Conservation (phyloP, 116 monocot genomes). For the Trichopus zeylanicus region DNA sequence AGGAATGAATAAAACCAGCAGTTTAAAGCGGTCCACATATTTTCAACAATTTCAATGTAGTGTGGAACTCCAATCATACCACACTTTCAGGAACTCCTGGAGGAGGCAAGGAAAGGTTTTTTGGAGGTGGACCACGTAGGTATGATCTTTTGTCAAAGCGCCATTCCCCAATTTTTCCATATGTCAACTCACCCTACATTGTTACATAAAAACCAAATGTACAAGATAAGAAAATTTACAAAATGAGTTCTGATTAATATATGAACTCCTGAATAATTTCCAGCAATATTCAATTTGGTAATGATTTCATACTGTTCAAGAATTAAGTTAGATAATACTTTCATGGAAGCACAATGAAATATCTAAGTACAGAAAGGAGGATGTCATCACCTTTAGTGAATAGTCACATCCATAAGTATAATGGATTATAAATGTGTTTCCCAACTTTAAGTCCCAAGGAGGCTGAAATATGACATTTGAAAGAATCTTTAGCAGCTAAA, state of each 20-base stretch:
- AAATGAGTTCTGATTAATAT: neutral
- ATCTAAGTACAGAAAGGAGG: neutral
- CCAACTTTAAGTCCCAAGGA: constrained; percentile 74
- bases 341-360: too few relatives aligned
- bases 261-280: neutral
- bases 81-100: constrained; percentile 93
- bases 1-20: too few relatives aligned
- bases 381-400: constrained; percentile 47
- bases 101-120: constrained; percentile 76
- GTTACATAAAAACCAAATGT: neutral
- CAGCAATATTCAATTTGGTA: neutral
- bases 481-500: neutral
- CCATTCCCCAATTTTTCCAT: constrained; percentile 91
- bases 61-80: constrained; percentile 39
- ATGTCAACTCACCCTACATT: constrained; percentile 61
- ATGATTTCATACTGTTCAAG: neutral
- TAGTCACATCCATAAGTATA: constrained; percentile 94
- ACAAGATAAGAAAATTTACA: neutral
- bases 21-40: neutral
- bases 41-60: neutral
- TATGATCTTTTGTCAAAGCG: constrained; percentile 85
- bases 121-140: constrained; percentile 53
- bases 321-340: neutral
- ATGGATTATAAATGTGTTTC: constrained; percentile 66
- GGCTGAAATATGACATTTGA: constrained; percentile 43